Base-by-base conservation (phyloP, 1,284 basidiomycete genomes). In the Moesziomyces sp. region DNA sequence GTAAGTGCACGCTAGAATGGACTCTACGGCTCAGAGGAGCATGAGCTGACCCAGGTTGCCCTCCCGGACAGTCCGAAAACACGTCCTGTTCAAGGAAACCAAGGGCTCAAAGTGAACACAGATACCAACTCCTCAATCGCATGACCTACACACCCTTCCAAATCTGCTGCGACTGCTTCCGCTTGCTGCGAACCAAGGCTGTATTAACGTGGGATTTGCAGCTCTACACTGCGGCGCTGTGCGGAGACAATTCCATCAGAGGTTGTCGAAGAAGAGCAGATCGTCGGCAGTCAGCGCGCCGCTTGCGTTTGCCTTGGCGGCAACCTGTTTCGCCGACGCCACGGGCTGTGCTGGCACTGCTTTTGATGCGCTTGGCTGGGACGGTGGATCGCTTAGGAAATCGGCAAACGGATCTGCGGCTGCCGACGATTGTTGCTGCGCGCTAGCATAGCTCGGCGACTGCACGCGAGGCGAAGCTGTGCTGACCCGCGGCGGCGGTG, bases 21-120 rank as follows among this genome's bases (percentile, higher is more conserved):
- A 21, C 21, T 21, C 21, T 21, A 21, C 21, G 21, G 21, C 21
- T 28, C 7, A 23, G 11, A 9, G 43, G 35, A n/a, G 43, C 0
- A 21, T n/a, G n/a, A 40, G 44, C 53, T 23, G 30, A 43, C 30
- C 18, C 38, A 21, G 11, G 3, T 30, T 42, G 26, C 44, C 46
- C 11, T 11, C 38, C 44, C 28, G 24, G 49, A 35, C 58, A 82
- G 80, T 82, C 43, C 74, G 78, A 57, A 79, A 76, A 51, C 80
- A 82, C 44, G 80, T 82, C 23, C 68, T 82, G 9, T 82, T 82
- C 57, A 71, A 78, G 52, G 80, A 82, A 44, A 74, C 63, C 35
- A 79, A 79, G 54, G 76, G 76, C n/a, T 73, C 64, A 10, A 77
- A 75, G 48, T 78, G 35, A 66, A 19, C 21, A 9, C 19, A 40